Evolutionary conservation across 2,329 filamentous ascomycete species (phyloP).

Genomic region (Penicillium palitans): DNA sequence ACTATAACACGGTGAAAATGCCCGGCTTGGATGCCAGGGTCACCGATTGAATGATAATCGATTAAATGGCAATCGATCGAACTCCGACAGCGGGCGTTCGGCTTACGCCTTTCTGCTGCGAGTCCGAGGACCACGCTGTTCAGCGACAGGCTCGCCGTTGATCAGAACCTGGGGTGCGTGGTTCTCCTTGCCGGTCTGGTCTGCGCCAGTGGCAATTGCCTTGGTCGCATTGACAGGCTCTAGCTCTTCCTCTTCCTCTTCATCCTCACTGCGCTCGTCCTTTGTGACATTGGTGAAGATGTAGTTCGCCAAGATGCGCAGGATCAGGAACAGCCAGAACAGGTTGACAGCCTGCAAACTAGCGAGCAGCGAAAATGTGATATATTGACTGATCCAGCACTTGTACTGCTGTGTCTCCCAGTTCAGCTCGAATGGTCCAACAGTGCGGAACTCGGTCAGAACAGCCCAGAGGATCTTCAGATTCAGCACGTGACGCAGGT

Average conservation of each 20-base stretch:
- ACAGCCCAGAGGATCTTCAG: slow-evolving; percentile 50
- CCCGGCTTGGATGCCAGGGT: background rate
- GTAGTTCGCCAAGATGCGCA: slow-evolving; percentile 47
- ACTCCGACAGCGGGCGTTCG: background rate
- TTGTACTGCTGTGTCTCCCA: slow-evolving; percentile 53
- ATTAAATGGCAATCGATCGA: background rate
- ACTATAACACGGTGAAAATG: slow-evolving; percentile 7
- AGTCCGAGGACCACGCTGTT: slow-evolving; percentile 26
- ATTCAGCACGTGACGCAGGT: slow-evolving; percentile 74
- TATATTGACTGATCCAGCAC: slow-evolving; percentile 51
- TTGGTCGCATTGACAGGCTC: slow-evolving; percentile 24
- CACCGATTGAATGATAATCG: background rate
- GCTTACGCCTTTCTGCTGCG: slow-evolving; percentile 29
- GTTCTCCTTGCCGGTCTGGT: slow-evolving; percentile 32
- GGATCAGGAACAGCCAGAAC: slow-evolving; percentile 49
- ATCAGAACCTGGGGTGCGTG: slow-evolving; percentile 38
- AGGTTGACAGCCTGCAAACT: slow-evolving; percentile 49
- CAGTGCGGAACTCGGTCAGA: slow-evolving; percentile 49
- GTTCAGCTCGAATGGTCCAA: slow-evolving; percentile 49
- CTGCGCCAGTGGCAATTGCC: slow-evolving; percentile 31
- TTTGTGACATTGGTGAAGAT: slow-evolving; percentile 40
- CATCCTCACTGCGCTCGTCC: slow-evolving; percentile 49
- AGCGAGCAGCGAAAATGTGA: slow-evolving; percentile 47
- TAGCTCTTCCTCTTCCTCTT: slow-evolving; percentile 44
- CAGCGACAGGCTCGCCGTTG: slow-evolving; percentile 40